Evolutionary conservation across 1,284 basidiomycete species (phyloP).

Genomic region (Ceratobasidium sp.): DNA sequence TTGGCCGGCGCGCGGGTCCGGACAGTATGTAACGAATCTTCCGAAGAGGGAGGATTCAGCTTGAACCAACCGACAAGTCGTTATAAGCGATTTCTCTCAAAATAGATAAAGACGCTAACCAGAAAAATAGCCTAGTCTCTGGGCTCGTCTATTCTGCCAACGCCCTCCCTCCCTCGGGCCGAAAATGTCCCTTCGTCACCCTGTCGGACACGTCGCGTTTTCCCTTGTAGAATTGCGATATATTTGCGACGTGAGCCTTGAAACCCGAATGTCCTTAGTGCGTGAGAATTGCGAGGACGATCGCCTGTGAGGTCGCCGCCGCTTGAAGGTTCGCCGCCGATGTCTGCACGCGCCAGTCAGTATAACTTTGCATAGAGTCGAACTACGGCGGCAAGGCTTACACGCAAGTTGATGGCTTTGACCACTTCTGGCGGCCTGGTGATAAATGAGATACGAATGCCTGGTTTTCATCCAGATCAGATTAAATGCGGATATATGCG

Average conservation of each 20-base stretch:
- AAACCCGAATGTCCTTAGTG: constrained; percentile 86
- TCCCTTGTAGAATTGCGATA: constrained; percentile 82
- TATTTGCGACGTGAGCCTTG: constrained; percentile 72
- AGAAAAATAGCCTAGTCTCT: constrained; percentile 92
- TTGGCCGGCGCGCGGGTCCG: constrained; percentile 79
- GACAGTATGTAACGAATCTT: constrained; percentile 82
- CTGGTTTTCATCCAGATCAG: background rate
- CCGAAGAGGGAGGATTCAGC: constrained; percentile 60
- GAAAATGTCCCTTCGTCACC: constrained; percentile 77
- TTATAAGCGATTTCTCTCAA: constrained; percentile 12
- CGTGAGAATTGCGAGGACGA: constrained; percentile 74
- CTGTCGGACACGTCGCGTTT: constrained; percentile 85
- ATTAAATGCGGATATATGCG: constrained; percentile 43
- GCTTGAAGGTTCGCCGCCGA: constrained; percentile 81
- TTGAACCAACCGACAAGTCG: constrained; percentile 64
- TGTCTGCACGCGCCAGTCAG: constrained; percentile 59
- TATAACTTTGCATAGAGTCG: constrained; percentile 1
- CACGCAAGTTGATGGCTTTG: constrained; percentile 77
- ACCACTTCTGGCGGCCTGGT: constrained; percentile 82
- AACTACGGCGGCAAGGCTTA: constrained; percentile 55
- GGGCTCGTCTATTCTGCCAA: constrained; percentile 86
- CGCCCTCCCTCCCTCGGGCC: constrained; percentile 56
- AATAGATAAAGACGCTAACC: constrained; percentile 61
- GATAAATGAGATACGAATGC: constrained; percentile 80
- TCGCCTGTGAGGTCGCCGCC: constrained; percentile 79